Evolutionary conservation across 2,329 filamentous ascomycete genomes (phyloP), one percentile per base, ranked within the genome.

Genomic region (Botrytis tulipae): DNA sequence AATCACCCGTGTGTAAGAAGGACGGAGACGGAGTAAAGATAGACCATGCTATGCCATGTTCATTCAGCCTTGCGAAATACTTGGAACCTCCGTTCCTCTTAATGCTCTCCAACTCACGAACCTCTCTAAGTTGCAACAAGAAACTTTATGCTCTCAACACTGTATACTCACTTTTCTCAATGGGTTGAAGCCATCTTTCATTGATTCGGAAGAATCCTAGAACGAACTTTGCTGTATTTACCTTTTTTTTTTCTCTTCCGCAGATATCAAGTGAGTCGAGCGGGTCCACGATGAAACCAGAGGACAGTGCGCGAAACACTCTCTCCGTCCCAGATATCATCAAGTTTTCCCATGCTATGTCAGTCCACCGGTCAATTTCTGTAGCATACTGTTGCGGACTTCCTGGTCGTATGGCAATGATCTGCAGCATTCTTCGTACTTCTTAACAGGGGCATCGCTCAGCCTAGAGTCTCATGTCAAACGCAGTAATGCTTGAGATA

Each of bases 221-320:
- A 66, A 48, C 20, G 29, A 48, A n/a, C 29, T n/a, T 48, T 32
- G 35, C 44, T 44, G 20, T 32, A 22, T 25, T 42, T 71, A 42
- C 46, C 35, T n/a, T 66, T 66, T 66, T 35, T 66, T 48, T 32
- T 14, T 16, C 40, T 51, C 42, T 40, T 48, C 59, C 25, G 25
- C 59, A 25, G 37, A 62, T 18, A 62, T 42, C 12, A n/a, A 40
- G 35, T 40, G 35, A 35, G 59, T n/a, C 40, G 51, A 44, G 71
- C 71, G 71, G 71, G 51, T 35, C 71, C 32, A 69, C 8, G 62
- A 69, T 72, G 71, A 72, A 72, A 72, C 71, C 71, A 72, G 71
- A 40, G 46, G 61, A 69, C 71, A 32, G 29, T 46, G 71, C 71
- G 54, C 51, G 62, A 72, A 72, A 72, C 71, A 51, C 71, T 4